Percentiles rank a stretch among this genome's conserved stretches.
These are phyloP conservation scores for Oxytropis ochrocephala DNA, from an alignment of 306 rosid genomes.

Conservation along the genomic window DNA sequence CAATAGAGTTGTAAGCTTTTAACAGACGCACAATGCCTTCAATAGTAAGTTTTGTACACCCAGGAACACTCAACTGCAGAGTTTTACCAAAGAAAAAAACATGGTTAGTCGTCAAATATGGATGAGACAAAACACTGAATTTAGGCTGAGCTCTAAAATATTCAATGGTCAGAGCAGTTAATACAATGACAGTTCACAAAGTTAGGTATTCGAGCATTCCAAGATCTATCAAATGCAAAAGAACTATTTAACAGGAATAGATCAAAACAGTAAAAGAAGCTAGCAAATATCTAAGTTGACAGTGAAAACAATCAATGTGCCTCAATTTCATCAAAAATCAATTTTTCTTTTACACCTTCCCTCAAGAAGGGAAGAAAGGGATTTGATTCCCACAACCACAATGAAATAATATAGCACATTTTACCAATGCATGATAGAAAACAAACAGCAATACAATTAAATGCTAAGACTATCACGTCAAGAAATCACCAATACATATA, in stretches of 20 bases:
- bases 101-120: conserved; percentile 1
- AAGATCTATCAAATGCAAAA: conserved; percentile 6
- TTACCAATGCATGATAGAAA: neutral
- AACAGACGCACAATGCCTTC: conserved; percentile 65
- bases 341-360: neutral
- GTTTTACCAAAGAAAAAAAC: conserved; percentile 2
- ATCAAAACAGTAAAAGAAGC: neutral
- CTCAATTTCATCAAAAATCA: neutral
- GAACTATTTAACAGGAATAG: neutral
- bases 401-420: neutral
- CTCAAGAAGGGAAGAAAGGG: neutral
- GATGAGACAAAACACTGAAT: neutral
- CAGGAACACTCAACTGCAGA: conserved; percentile 80
- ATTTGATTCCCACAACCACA: neutral
- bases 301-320: neutral
- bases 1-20: conserved; percentile 50
- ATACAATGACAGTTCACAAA: neutral
- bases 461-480: neutral
- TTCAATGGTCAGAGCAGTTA: neutral
- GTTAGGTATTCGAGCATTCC: neutral
- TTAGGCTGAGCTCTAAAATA: neutral
- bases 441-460: neutral
- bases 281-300: neutral
- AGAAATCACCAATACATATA: neutral
- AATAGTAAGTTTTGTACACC: conserved; percentile 79